Evolutionary conservation across 2,329 filamentous ascomycete species (phyloP), one percentile per base, ranked within the genome.

Genomic region (Exserohilum rostratum): DNA sequence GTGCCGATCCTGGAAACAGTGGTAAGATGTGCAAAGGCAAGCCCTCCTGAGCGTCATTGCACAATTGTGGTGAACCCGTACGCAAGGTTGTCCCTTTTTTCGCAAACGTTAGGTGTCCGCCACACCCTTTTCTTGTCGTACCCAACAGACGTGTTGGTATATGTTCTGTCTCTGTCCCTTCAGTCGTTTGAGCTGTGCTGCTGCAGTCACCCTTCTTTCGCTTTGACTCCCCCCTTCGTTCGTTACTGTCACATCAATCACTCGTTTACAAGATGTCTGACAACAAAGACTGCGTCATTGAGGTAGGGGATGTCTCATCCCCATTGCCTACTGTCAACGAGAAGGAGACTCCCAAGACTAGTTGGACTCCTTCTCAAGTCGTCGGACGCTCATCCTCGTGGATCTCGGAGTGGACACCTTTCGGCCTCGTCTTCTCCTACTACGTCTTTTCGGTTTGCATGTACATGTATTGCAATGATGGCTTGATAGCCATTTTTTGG

Each of bases 321-420:
- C 55, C 52, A 34, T 44, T 53, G 10, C 54, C 52, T 30, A 48
- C 52, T 9, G 37, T 50, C 15, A 37, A 50, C 22, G 52, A 54
- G 38, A 55, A 64, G 39, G 13, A 52, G 29, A 9, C 46, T 6
- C 3, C 40, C 5, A 60, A 53, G 27, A 55, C 34, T 15, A 51
- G 27, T 20, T 50, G 43, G 40, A 34, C 50, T 25, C 34, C 53
- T 33, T 44, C 43, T 11, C 48, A 46, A 25, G n/a, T 52, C 9
- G 3, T 55, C 11, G 59, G 61, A n/a, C 61, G 27, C 5, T 31
- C 59, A 7, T 73, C 70, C 5, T 50, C 61, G 4, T 72, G 72
- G 53, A 64, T 76, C 49, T 67, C 68, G 43, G 75, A 78, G 22
- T 78, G 77, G 76, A 77, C 76, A 1, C 77, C 76, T 3, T 78